Conservation (phyloP, 441 rosid species). For the Erodium trifolium region DNA sequence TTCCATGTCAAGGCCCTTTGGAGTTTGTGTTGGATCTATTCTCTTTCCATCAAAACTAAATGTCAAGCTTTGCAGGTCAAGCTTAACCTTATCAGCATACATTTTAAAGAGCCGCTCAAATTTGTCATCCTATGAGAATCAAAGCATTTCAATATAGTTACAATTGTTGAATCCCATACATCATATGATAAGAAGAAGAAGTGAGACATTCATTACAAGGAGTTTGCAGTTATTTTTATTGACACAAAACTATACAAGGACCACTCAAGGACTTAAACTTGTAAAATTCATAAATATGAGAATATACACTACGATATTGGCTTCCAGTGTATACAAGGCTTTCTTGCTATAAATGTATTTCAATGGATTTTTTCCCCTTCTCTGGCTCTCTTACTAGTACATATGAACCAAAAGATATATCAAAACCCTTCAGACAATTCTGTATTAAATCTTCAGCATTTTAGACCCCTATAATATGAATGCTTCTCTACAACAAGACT, state of each 20-base stretch:
- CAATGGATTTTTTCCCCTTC: not conserved
- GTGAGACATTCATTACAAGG: not conserved
- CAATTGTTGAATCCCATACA: not conserved
- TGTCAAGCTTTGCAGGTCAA: slow-evolving; percentile 36
- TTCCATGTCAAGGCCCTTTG: slow-evolving; percentile 76
- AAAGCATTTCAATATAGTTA: not conserved
- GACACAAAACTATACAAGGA: not conserved
- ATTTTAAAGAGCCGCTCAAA: slow-evolving; percentile 63
- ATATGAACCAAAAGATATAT: not conserved
- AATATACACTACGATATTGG: not conserved
- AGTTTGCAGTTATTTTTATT: not conserved
- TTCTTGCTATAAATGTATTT: not conserved
- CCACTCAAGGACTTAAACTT: not conserved
- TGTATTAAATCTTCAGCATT: not conserved
- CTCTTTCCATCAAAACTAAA: slow-evolving; percentile 80
- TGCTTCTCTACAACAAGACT: not conserved
- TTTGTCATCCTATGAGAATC: slow-evolving; percentile 63
- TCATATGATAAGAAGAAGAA: not conserved
- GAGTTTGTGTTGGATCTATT: slow-evolving; percentile 56
- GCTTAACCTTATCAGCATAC: slow-evolving; percentile 56
- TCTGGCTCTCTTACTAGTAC: not conserved
- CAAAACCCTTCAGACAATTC: not conserved
- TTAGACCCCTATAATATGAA: not conserved
- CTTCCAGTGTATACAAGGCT: not conserved
- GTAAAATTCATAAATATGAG: not conserved